These are phyloP conservation scores for Pilatotrama ljubarskyi DNA, from an alignment of 768 basidiomycete genomes.

Conservation along the genomic window DNA sequence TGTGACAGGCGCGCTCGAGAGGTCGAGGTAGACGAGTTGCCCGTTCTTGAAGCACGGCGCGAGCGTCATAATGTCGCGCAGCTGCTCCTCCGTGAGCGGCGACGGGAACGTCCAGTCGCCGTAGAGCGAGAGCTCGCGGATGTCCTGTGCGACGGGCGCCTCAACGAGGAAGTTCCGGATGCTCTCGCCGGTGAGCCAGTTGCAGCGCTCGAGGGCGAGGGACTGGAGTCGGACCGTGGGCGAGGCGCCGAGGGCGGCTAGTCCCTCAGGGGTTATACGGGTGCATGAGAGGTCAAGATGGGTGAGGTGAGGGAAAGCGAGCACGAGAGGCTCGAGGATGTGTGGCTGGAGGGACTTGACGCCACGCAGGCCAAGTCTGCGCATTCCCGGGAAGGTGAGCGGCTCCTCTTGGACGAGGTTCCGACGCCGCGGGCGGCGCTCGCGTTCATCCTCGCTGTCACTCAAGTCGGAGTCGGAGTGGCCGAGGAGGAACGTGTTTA, in stretches of 20 bases:
- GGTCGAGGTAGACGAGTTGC: constrained; percentile 80
- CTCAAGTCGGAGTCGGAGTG: constrained; percentile 43
- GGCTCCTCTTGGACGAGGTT: constrained; percentile 47
- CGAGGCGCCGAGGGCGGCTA: constrained; percentile 64
- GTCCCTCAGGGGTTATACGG: constrained; percentile 74
- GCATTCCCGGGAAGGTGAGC: constrained; percentile 65
- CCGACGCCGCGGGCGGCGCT: constrained; percentile 36
- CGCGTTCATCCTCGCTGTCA: constrained; percentile 42
- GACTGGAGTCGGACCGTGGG: constrained; percentile 68
- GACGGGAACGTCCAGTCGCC: constrained; percentile 84
- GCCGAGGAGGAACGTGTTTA: constrained; percentile 59
- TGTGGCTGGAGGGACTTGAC: constrained; percentile 74
- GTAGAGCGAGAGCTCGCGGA: constrained; percentile 84
- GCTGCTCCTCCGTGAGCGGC: constrained; percentile 64
- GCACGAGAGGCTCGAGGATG: constrained; percentile 69
- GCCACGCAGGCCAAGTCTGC: constrained; percentile 78
- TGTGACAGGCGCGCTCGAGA: constrained; percentile 82
- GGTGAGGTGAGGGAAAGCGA: constrained; percentile 83
- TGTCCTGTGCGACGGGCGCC: constrained; percentile 58
- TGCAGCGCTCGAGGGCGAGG: constrained; percentile 84
- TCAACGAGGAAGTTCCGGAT: constrained; percentile 72
- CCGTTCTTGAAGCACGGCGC: constrained; percentile 83
- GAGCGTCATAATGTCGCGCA: constrained; percentile 60
- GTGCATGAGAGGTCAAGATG: constrained; percentile 92
- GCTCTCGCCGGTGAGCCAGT: constrained; percentile 76